Evolutionary conservation across 805 yeast species (phyloP), one percentile per base, ranked within the genome.

Genomic region (Candida tammaniensis): DNA sequence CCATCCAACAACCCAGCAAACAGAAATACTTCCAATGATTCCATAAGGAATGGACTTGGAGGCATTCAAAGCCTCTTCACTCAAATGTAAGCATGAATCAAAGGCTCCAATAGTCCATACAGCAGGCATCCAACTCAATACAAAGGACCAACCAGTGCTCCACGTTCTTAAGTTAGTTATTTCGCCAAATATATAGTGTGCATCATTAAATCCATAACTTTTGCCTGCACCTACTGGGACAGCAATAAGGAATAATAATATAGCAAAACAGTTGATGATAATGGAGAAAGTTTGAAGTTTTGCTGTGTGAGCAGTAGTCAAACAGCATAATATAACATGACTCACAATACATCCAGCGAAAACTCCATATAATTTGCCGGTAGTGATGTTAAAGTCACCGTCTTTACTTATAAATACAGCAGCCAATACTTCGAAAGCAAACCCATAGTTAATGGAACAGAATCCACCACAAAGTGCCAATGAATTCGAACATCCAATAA

Each of bases 21-120:
- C 65, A n/a, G 66, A 40, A 31, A 79, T 76, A 4, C 85, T 73
- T 17, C 78, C 70, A 16, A 76, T 58, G 30, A 82, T 80, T 27
- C 86, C 87, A 30, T 74, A 57, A 4, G 88, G 86, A 4, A 80
- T 80, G 9, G 83, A 76, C 32, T 64, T 64, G 4, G 77, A 63
- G 15, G 87, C 82, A 49, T 79, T 74, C 35, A 65, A 63, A 17
- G 82, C 82, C 54, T 82, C 87, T 54, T 82, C 89, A 15, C 82
- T 68, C 76, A 80, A 76, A 59, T 82, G 87, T 32, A 82, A 78
- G 47, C 82, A 77, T 6, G 84, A 74, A 53, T 82, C 88, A 53
- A 80, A 81, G 0, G 83, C 78, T 17, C 84, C 83, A 51, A 82
- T 80, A 13, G 86, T 79, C 88, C 89, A 82, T 39, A 80, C 72